Base-by-base conservation (phyloP, 1,284 basidiomycete species). In the Apiotrichum porosum region DNA sequence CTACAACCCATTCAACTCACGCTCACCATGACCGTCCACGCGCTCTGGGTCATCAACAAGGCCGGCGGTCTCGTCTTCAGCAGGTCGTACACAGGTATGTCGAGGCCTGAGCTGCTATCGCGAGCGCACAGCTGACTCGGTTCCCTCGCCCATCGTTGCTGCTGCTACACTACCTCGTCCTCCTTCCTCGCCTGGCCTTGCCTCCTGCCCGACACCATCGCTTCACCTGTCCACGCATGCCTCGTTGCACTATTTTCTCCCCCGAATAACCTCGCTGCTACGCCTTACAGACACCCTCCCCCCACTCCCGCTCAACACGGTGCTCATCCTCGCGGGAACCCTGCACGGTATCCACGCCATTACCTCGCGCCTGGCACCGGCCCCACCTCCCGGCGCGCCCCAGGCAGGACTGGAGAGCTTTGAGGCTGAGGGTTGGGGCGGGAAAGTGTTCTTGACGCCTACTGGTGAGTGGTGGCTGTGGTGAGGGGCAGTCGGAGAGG, bases 301-400 rank as follows among this genome's bases (percentile, higher is more conserved):
- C 9, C 81, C 83, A 47, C 76, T 93, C 56, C 84, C 86, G 8
- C 91, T 94, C n/a, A 98, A 98, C 75, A 94, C 97, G 71, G 88
- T 95, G 62, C 84, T 99, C 51, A 88, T 98, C 18, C 82, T 98
- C 24, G 95, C 95, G 2, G 94, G 95, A 41, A 98, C 95, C 9
- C 75, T 98, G 43, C 95, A 98, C 61, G 93, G 94, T 43, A 95
- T 99, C 36, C 95, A 98, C 65, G 95, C 95, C 13, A 98, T 98
- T 63, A 97, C 94, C 0, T 86, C 87, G 54, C 83, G 89, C 34
- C 78, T 99, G 36, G 89, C 88, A 4, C 95, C 95, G 0, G 82
- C 81, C 3, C 61, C 69, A 39, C 86, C 86, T 56, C 83, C 89
- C 37, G 78, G 98, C 35, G 90, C 88, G 4, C 94, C 95, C 0